A percentile compares a stretch with the other conserved stretches of the same genome.
Evolutionary conservation across 768 basidiomycete species (phyloP).

Genomic region (Goffeauzyma gilvescens): DNA sequence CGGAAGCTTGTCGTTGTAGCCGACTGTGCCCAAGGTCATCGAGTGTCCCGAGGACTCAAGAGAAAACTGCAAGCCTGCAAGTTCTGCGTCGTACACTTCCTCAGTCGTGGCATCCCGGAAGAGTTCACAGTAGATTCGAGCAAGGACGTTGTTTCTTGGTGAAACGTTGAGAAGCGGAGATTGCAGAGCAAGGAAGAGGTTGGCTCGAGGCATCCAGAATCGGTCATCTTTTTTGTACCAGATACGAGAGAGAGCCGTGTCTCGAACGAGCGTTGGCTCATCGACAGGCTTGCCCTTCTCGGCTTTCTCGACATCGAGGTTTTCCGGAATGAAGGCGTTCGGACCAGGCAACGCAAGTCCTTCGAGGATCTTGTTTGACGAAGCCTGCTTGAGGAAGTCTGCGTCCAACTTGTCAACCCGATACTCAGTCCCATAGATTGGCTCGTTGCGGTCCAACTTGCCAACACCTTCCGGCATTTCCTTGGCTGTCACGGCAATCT

Average conservation of each 20-base stretch:
- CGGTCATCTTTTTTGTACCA: constrained; percentile 97
- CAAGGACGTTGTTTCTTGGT: constrained; percentile 53
- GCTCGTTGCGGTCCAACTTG: constrained; percentile 43
- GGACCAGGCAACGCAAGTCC: constrained; percentile 62
- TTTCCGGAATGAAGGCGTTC: constrained; percentile 78
- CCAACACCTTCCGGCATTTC: constrained; percentile 45
- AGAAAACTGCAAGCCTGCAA: constrained; percentile 67
- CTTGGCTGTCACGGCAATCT: constrained; percentile 61
- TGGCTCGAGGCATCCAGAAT: constrained; percentile 87
- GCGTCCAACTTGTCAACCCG: constrained; percentile 39
- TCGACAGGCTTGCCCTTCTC: constrained; percentile 43
- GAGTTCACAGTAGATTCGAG: constrained; percentile 66
- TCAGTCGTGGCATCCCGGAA: constrained; percentile 78
- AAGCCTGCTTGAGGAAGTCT: constrained; percentile 43
- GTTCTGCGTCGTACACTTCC: constrained; percentile 75
- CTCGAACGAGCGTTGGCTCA: constrained; percentile 46
- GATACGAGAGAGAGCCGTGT: constrained; percentile 51
- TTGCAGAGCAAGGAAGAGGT: constrained; percentile 41
- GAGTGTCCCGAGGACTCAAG: constrained; percentile 48
- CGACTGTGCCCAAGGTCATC: constrained; percentile 48
- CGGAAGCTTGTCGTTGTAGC: constrained; percentile 78
- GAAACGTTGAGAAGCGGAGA: constrained; percentile 35
- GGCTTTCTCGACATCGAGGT: constrained; percentile 63
- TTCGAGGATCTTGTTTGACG: constrained; percentile 38
- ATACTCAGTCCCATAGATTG: constrained; percentile 84